Percentiles rank a stretch among this genome's conserved stretches.
These are phyloP conservation scores for Obelidium mucronatum DNA, from an alignment of 192 early-diverging fungal genomes.

Conservation along the genomic window DNA sequence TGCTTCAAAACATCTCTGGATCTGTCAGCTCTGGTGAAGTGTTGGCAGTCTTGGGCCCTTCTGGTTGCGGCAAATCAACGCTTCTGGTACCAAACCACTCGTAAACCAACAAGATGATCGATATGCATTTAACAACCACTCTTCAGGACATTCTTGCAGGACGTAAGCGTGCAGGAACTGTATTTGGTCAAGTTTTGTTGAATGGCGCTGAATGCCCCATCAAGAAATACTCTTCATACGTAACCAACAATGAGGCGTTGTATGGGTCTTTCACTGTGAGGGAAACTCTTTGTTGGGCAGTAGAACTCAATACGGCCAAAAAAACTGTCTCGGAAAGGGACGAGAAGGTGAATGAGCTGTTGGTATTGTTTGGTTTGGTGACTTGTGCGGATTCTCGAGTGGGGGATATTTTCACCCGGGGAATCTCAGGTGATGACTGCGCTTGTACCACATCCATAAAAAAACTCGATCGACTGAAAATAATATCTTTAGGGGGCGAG, in stretches of 20 bases:
- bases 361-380: constrained; percentile 64
- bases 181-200: not conserved
- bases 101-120: not conserved
- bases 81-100: constrained; percentile 23
- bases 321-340: constrained; percentile 45
- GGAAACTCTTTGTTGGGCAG: constrained; percentile 73
- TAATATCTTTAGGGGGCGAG: constrained; percentile 82
- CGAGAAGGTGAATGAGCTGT: constrained; percentile 65
- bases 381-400: constrained; percentile 61
- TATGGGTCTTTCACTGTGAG: constrained; percentile 59
- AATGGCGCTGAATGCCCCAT: not conserved
- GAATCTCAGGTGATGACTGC: constrained; percentile 77
- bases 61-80: constrained; percentile 49
- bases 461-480: too few species aligned
- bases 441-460: too few species aligned
- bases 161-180: not conserved
- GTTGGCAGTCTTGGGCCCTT: constrained; percentile 65
- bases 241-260: not conserved
- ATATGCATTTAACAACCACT: too few species aligned
- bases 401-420: constrained; percentile 70
- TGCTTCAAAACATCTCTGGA: constrained; percentile 59
- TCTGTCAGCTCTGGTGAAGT: constrained; percentile 55
- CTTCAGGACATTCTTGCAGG: constrained; percentile 1
- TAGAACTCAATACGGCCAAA: constrained; percentile 65
- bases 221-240: not conserved